Conservation (phyloP, 257 asterid species). For the Solanum sejunctum region DNA sequence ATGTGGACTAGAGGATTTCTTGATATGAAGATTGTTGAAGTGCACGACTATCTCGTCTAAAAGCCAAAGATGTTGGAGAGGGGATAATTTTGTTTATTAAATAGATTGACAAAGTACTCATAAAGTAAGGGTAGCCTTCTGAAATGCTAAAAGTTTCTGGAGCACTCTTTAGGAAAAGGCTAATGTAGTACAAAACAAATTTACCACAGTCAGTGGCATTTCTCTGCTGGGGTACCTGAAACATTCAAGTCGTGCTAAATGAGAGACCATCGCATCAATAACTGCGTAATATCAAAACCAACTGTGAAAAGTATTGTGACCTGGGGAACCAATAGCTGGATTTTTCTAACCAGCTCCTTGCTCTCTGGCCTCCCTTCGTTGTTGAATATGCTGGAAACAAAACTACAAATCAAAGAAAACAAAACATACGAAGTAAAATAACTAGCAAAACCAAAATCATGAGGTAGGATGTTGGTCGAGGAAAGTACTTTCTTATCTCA, state of each 20-base stretch:
- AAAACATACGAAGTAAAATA: not conserved
- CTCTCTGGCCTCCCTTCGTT: slow-evolving; percentile 20
- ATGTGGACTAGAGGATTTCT: not conserved
- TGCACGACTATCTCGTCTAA: not conserved
- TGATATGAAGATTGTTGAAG: not conserved
- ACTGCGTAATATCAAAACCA: not conserved
- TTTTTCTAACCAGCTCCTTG: slow-evolving; percentile 12
- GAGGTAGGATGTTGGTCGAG: not conserved
- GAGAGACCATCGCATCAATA: not conserved
- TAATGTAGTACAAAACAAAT: slow-evolving; percentile 38
- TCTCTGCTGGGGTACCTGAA: slow-evolving; percentile 72
- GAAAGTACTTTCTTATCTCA: slow-evolving; percentile 38
- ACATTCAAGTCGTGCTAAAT: not conserved
- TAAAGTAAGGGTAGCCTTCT: slow-evolving; percentile 51
- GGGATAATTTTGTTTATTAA: not conserved
- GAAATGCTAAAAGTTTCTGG: slow-evolving; percentile 33
- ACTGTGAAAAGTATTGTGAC: slow-evolving; percentile 14
- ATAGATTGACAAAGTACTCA: slow-evolving; percentile 1
- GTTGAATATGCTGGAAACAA: slow-evolving; percentile 35
- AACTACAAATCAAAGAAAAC: slow-evolving; percentile 18
- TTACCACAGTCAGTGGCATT: slow-evolving; percentile 41
- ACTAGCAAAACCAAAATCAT: not conserved
- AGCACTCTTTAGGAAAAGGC: slow-evolving; percentile 36
- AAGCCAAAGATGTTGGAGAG: not conserved
- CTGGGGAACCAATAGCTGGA: slow-evolving; percentile 51